A percentile compares a stretch with the other conserved stretches of the same genome.
phyloP scores from a whole-genome alignment of 257 asterid species.

The Coffea eugenioides region DNA sequence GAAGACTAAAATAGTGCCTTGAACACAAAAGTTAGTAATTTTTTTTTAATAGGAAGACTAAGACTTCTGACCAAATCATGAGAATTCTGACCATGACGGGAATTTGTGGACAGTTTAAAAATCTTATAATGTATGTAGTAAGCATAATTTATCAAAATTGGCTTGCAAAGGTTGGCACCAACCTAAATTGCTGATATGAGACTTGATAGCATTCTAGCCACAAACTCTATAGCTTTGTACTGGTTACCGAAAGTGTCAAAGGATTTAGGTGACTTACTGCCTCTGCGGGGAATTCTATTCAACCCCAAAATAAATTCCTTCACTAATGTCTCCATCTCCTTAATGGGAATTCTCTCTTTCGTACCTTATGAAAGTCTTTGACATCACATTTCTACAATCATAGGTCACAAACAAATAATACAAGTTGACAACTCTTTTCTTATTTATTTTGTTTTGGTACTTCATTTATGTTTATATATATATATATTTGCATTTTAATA shows the following conservation, averaged over 20 bases:
- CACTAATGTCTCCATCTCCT: conserved; percentile 2
- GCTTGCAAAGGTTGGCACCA: conserved; percentile 15
- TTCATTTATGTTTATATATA: too few species aligned
- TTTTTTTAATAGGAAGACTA: not conserved
- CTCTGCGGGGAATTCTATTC: too few species aligned
- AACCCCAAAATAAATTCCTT: not conserved
- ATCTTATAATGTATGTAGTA: not conserved
- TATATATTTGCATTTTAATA: too few species aligned
- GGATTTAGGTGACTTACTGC: not conserved
- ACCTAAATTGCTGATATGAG: not conserved
- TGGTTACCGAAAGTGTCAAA: not conserved
- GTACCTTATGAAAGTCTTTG: not conserved
- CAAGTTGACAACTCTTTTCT: not conserved
- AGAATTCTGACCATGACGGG: not conserved
- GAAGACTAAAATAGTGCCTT: not conserved
- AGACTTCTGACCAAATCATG: not conserved
- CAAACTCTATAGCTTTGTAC: not conserved
- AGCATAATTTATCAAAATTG: not conserved
- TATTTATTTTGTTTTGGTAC: not conserved
- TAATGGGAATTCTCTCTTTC: not conserved
- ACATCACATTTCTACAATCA: not conserved
- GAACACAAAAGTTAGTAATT: not conserved
- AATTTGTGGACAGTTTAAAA: not conserved
- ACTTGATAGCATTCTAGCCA: not conserved
- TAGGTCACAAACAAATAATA: not conserved